Conservation (phyloP, 768 basidiomycete genomes). For the Sutorius australiensis region DNA sequence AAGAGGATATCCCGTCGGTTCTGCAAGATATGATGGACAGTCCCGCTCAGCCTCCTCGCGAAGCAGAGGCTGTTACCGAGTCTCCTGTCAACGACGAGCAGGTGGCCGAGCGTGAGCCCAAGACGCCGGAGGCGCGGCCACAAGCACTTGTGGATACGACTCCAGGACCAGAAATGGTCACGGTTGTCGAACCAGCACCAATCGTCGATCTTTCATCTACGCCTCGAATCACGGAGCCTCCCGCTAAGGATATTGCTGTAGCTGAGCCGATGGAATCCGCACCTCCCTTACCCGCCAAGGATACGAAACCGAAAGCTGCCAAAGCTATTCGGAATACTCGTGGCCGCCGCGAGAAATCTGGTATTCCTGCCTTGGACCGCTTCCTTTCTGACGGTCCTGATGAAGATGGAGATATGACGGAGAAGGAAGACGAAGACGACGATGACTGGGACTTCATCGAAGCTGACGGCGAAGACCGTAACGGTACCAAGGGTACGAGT, state of each 20-base stretch:
- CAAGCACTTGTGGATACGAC: constrained; percentile 31
- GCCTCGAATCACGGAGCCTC: constrained; percentile 13
- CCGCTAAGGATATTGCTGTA: not conserved
- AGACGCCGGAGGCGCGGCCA: constrained; percentile 70
- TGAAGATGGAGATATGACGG: constrained; percentile 40
- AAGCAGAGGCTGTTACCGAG: constrained; percentile 35
- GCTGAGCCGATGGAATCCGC: constrained; percentile 18
- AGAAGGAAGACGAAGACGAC: constrained; percentile 57
- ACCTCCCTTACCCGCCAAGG: constrained; percentile 32
- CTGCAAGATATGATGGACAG: constrained; percentile 18
- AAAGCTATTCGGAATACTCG: constrained; percentile 33
- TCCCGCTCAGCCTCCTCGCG: constrained; percentile 24
- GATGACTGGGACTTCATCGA: constrained; percentile 94
- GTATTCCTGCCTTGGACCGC: constrained; percentile 74
- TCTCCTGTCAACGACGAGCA: constrained; percentile 31
- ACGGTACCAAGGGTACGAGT: constrained; percentile 74
- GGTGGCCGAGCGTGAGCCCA: constrained; percentile 55
- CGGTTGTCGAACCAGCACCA: constrained; percentile 15
- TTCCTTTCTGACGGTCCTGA: constrained; percentile 55
- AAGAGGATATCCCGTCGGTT: constrained; percentile 36
- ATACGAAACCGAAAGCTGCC: constrained; percentile 26
- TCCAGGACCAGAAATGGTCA: constrained; percentile 13
- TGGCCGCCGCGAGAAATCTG: constrained; percentile 74
- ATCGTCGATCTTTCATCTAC: constrained; percentile 14
- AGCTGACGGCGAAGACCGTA: constrained; percentile 77